Base-by-base conservation (phyloP, 129 eudicot genomes). In the Pittosporum tobira region DNA sequence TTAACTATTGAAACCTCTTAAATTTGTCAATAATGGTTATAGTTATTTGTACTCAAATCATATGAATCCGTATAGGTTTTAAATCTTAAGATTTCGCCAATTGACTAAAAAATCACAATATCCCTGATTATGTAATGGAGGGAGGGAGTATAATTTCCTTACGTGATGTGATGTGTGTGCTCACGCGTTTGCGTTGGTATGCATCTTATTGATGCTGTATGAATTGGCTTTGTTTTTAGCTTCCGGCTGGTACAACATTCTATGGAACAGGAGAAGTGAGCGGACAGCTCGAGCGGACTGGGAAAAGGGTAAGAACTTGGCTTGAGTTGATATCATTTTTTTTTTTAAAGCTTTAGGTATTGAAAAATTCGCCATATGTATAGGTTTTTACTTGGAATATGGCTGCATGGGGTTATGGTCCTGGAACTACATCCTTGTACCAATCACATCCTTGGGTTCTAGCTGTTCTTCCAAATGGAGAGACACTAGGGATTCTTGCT, bases 181-280 rank as follows among this genome's bases (percentile, higher is more conserved):
- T n/a, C n/a, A n/a, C n/a, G n/a, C n/a, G n/a, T n/a, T n/a, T n/a
- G n/a, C n/a, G n/a, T n/a, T n/a, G n/a, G 7, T 70, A 38, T 46
- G 14, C 56, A 34, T 61, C 42, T 63, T n/a, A 25, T 8, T 75
- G 48, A 57, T 49, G 37, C 13, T 52, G 27, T n/a, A 38, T 61
- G 42, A 6, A 59, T 50, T 58, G 51, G 64, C 42, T 14, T 22
- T 68, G 30, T 18, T 56, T n/a, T 54, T 65, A 91, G 99, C 73
- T 91, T 72, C 99, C 99, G 19, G 51, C 67, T 24, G 95, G 88
- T 60, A 91, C 99, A 66, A 73, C 94, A 7, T 84, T 91, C 57
- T 91, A 91, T 65, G 99, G 99, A 76, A 91, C 99, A 23, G 99
- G 99, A 63, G 99, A 87, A 79, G 99, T 81, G 64, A 78, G 99